Base-by-base conservation (phyloP, 257 asterid species). In the Fraxinus cuspidata region DNA sequence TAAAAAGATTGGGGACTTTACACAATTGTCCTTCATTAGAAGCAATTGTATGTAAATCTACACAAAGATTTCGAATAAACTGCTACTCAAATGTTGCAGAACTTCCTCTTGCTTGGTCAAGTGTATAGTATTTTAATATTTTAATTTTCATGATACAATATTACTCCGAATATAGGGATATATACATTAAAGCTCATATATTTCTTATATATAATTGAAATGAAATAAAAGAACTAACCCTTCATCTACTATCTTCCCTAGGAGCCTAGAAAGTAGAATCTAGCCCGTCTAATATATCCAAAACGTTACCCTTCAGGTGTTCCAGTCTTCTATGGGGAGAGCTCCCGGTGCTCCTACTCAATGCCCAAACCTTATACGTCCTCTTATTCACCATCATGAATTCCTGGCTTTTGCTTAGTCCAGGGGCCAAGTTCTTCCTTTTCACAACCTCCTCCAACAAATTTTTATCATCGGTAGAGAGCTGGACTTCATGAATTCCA, bases 401-500 rank as follows among this genome's bases (percentile, higher is more conserved):
- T 35, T 87, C 93, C 76, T 89, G 93, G 85, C 93, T 89, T 81
- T 89, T 89, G 86, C 93, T 87, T 58, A 85, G 74, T 56, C 86
- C 87, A 0, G 82, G 87, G 7, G 75, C 82, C 81, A 81, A 32
- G 74, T 70, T 82, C 58, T 79, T 80, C 79, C 83, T 83, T 67
- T 72, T 84, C 84, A 78, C 80, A 51, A 88, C 90, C 73, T 84
- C 81, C 44, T 88, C 85, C 56, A 88, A 78, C 76, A 88, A 74
- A 38, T 73, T 47, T 71, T 73, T 83, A 56, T 88, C 92, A 77
- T 86, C 90, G 0, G 31, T 10, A 0, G 88, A 81, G 49, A 88
- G 71, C 67, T 80, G 82, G 7, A 64, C 74, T 0, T 70, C 10
- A 4, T 66, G 74, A 9, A 37, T 70, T 56, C 47, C 81, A 18